phyloP scores from a whole-genome alignment of 768 basidiomycete species.

The Suillus tomentosus region DNA sequence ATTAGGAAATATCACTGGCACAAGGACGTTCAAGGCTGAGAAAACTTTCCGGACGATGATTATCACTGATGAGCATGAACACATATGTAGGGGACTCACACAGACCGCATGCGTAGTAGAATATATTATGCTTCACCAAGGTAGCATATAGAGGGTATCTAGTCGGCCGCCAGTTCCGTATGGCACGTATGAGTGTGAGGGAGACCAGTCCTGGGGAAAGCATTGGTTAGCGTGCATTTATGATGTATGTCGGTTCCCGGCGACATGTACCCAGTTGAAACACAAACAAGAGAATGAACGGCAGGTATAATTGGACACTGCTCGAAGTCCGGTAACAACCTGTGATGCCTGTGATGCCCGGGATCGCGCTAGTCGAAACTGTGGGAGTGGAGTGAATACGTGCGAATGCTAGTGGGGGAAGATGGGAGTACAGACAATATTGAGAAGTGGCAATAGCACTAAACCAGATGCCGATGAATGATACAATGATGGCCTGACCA shows the following conservation, averaged over 20 bases:
- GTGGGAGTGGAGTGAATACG: not conserved
- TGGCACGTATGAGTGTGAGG: not conserved
- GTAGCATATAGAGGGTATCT: not conserved
- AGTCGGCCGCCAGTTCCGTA: not conserved
- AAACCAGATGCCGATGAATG: not conserved
- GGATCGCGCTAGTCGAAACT: not conserved
- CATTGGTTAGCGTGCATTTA: not conserved
- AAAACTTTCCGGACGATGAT: not conserved
- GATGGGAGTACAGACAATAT: not conserved
- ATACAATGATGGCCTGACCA: not conserved
- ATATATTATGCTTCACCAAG: slow-evolving; percentile 1
- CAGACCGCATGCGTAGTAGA: not conserved
- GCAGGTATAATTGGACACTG: not conserved
- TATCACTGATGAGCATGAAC: not conserved
- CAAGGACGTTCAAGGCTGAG: not conserved
- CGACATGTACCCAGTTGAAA: not conserved
- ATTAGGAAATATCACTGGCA: not conserved
- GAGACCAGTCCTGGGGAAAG: not conserved
- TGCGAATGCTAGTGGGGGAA: not conserved
- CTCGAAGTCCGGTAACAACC: not conserved
- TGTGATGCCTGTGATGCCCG: not conserved
- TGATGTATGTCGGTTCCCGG: not conserved
- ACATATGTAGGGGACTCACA: not conserved
- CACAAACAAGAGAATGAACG: not conserved
- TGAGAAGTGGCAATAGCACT: not conserved